Percentiles rank a stretch among this genome's conserved stretches.
phyloP scores from a whole-genome alignment of 768 basidiomycete genomes.

The Lactarius hengduanensis region DNA sequence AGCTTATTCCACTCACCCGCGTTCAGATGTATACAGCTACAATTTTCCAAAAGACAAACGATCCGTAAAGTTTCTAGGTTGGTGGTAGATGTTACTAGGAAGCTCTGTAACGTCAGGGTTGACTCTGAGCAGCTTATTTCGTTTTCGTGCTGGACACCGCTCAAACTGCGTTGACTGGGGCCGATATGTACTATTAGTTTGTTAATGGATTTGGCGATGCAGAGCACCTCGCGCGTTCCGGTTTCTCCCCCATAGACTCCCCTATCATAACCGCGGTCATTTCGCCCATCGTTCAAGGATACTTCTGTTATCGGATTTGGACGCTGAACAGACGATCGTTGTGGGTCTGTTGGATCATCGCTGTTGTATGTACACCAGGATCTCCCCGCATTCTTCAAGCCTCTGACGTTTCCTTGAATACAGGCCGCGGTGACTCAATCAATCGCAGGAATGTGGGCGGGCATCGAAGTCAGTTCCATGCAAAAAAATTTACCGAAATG shows the following conservation, averaged over 20 bases:
- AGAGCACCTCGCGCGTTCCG: background rate
- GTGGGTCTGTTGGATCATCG: background rate
- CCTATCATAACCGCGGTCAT: background rate
- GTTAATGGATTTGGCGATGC: background rate
- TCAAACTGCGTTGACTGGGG: background rate
- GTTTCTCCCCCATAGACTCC: background rate
- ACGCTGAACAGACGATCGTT: background rate
- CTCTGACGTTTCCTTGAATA: background rate
- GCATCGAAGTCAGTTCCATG: background rate
- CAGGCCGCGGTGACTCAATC: background rate
- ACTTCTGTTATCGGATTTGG: background rate
- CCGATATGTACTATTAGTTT: background rate
- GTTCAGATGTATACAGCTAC: background rate
- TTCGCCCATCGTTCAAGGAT: background rate
- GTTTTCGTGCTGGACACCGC: background rate
- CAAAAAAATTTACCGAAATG: background rate
- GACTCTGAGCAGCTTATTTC: background rate
- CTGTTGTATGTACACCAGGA: background rate
- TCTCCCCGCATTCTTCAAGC: background rate
- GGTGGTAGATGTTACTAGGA: background rate
- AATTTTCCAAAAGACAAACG: background rate
- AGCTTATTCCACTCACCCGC: background rate
- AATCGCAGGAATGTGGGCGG: background rate
- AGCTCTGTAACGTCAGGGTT: background rate
- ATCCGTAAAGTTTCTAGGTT: background rate